Conservation (phyloP, 352 stramenopile species). For the Thalassiosira mediterranea region DNA sequence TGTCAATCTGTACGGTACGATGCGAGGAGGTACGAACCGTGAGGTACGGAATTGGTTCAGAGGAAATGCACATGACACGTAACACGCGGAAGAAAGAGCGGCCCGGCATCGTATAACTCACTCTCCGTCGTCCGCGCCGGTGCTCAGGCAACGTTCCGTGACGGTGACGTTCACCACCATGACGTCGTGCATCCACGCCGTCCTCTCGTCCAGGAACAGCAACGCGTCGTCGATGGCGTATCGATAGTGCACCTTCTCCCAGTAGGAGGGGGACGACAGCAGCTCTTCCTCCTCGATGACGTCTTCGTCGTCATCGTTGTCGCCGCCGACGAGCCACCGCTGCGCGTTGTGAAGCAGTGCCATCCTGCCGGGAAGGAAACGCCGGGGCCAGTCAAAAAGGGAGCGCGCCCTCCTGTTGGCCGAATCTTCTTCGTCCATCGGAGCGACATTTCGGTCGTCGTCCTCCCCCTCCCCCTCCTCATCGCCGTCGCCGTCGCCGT, state of each 20-base stretch:
- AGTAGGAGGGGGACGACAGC: slow-evolving; percentile 44
- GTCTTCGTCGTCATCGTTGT: not conserved
- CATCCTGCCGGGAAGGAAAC: too few relatives aligned
- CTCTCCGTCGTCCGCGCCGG: slow-evolving; percentile 59
- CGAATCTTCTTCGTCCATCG: too few relatives aligned
- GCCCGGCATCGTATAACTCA: too few relatives aligned
- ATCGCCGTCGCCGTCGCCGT: too few relatives aligned
- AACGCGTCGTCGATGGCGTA: slow-evolving; percentile 55
- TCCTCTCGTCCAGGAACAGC: slow-evolving; percentile 54
- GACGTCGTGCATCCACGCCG: slow-evolving; percentile 47
- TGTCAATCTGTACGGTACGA: slow-evolving; percentile 44
- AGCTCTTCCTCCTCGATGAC: slow-evolving; percentile 17
- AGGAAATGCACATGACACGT: too few relatives aligned
- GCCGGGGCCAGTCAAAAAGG: too few relatives aligned
- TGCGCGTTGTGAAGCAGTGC: too few relatives aligned
- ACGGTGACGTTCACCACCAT: slow-evolving; percentile 63
- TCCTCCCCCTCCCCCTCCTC: not conserved
- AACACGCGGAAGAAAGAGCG: too few relatives aligned
- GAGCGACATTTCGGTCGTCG: not conserved
- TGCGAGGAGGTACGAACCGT: too few relatives aligned
- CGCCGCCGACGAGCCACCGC: too few relatives aligned
- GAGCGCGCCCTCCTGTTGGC: not conserved
- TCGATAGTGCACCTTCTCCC: slow-evolving; percentile 57
- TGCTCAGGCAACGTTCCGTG: slow-evolving; percentile 58
- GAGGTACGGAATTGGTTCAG: too few relatives aligned